These are phyloP conservation scores for Xanthoparmelia taractica DNA, from an alignment of 495 filamentous ascomycete species.

Conservation along the genomic window DNA sequence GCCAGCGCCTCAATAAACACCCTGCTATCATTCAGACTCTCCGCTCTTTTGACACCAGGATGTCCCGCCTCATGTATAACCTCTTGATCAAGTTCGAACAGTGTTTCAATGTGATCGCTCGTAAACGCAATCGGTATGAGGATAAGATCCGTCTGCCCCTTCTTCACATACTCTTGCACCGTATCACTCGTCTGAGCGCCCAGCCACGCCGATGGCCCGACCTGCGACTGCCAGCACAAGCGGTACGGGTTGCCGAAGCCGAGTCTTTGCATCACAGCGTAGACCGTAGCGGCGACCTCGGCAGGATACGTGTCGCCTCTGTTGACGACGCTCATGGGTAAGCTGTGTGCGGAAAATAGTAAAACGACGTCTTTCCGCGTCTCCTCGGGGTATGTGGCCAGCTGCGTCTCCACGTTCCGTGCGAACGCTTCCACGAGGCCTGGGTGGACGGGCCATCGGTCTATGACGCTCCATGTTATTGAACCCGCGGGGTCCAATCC, in stretches of 20 bases:
- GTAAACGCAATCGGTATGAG: slow-evolving; percentile 97
- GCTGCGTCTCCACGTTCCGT: slow-evolving; percentile 73
- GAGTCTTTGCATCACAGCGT: slow-evolving; percentile 89
- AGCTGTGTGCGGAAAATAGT: slow-evolving; percentile 88
- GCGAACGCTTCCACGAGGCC: slow-evolving; percentile 90
- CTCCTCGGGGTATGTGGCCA: slow-evolving; percentile 76
- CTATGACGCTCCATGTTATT: slow-evolving; percentile 96
- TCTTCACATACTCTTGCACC: slow-evolving; percentile 79
- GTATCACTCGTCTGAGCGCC: slow-evolving; percentile 87
- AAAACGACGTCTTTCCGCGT: slow-evolving; percentile 71
- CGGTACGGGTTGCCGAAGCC: slow-evolving; percentile 83
- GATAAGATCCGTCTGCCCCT: slow-evolving; percentile 83
- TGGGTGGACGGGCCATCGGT: slow-evolving; percentile 88
- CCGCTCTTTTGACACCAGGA: slow-evolving; percentile 72
- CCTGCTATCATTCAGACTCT: slow-evolving; percentile 86
- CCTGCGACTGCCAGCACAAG: slow-evolving; percentile 96
- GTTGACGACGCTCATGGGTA: slow-evolving; percentile 96
- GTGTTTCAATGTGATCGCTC: slow-evolving; percentile 95
- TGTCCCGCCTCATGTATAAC: slow-evolving; percentile 86
- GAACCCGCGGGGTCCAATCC: slow-evolving; percentile 50
- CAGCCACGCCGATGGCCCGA: slow-evolving; percentile 91
- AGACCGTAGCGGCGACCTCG: slow-evolving; percentile 94
- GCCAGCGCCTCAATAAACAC: slow-evolving; percentile 89
- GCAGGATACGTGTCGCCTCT: slow-evolving; percentile 93
- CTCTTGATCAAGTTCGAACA: slow-evolving; percentile 92